Evolutionary conservation across 306 rosid genomes (phyloP), one percentile per base, ranked within the genome.

Genomic region (Elaeagnus macrophylla): DNA sequence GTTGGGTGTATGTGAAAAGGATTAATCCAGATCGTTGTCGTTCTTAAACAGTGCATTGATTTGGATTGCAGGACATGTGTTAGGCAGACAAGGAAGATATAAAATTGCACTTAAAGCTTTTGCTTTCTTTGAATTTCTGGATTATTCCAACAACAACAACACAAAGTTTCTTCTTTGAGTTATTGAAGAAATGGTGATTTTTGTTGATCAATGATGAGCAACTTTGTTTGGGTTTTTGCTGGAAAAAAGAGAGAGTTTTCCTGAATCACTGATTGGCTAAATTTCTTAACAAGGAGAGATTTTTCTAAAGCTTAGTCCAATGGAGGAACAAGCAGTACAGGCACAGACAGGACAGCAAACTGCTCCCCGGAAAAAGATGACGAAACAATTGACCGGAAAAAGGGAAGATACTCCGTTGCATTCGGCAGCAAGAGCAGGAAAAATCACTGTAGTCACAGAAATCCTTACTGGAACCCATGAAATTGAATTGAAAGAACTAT

Each of bases 301-400:
- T 13, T n/a, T n/a, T 13, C 32, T 25, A 5, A 25, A 25, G 32
- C 2, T 25, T 25, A 68, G 57, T 36, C 39, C 61, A 55, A 83
- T 86, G 94, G 84, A 40, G 17, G 57, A 60, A 65, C 55, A 70
- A 10, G 20, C 65, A n/a, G 68, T 3, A 5, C 56, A 45, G 67
- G 17, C 12, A 19, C 71, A 67, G 53, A 63, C 59, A 51, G 79
- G 61, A 52, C 73, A 69, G 67, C 17, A 66, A 32, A 78, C 54
- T 66, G 46, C 66, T n/a, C 76, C 83, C 0, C 68, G 78, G 78
- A 88, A 82, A 51, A 93, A 87, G 67, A 93, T 93, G 85, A 75
- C 89, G 3, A 93, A 82, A 67, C 96, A 87, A 61, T 65, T 93
- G 50, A 93, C 99, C 0, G 99, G 96, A 44, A 93, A 88, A 75